A percentile compares a stretch with the other conserved stretches of the same genome.
Conservation (phyloP, 208 protist species). For the Trypanosomatidae sp. region DNA sequence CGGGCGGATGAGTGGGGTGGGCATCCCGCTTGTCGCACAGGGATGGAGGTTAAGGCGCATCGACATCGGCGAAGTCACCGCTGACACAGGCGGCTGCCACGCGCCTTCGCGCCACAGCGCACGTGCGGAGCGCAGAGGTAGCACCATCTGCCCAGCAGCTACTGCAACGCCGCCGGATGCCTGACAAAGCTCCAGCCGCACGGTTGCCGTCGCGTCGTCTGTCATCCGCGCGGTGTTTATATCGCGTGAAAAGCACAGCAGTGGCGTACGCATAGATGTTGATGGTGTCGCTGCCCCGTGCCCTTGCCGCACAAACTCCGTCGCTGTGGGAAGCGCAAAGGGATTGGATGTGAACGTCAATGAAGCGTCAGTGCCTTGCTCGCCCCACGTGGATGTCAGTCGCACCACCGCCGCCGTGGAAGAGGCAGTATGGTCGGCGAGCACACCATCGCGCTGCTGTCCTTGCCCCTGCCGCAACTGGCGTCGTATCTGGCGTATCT, state of each 20-base stretch:
- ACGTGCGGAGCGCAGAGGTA: not conserved
- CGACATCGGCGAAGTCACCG: not conserved
- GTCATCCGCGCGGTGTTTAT: not conserved
- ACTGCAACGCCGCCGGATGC: not conserved
- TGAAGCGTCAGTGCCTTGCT: not conserved
- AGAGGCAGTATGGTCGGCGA: not conserved
- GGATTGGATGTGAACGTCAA: not conserved
- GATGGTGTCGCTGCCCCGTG: not conserved
- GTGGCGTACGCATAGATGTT: not conserved
- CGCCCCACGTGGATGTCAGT: not conserved
- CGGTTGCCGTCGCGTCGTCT: not conserved
- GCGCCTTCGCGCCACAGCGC: not conserved
- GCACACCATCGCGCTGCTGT: not conserved
- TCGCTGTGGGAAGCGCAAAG: slow-evolving; percentile 6
- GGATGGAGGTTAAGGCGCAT: not conserved
- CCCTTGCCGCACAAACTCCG: not conserved
- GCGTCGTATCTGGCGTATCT: slow-evolving; percentile 16
- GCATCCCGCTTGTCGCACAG: not conserved
- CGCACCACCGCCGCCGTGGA: slow-evolving; percentile 3
- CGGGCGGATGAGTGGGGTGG: not conserved
- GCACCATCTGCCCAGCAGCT: slow-evolving; percentile 1
- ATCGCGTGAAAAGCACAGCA: not conserved
- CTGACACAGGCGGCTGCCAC: not conserved
- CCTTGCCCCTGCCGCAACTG: slow-evolving; percentile 6
- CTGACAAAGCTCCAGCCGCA: slow-evolving; percentile 8